Percentiles rank a stretch among this genome's conserved stretches.
Conservation (phyloP, 2,329 filamentous ascomycete species). For the Elsinoe australis region DNA sequence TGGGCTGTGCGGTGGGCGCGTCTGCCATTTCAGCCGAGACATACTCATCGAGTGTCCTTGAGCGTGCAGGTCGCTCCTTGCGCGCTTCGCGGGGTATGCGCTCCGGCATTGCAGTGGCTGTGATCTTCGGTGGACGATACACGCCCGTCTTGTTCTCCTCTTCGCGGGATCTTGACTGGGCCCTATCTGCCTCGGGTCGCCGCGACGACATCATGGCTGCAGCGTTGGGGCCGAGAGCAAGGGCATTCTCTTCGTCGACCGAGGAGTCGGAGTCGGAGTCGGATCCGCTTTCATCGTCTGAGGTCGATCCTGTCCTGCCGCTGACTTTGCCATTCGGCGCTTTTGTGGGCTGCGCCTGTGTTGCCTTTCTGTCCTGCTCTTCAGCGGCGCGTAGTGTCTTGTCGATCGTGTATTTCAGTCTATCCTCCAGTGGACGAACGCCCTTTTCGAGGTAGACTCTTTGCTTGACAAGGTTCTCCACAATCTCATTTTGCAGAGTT, state of each 20-base stretch:
- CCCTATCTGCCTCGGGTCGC: conserved; percentile 25
- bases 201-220: conserved; percentile 35
- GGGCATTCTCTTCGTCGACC: conserved; percentile 45
- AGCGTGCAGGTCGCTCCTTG: conserved; percentile 59
- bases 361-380: conserved; percentile 51
- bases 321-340: conserved; percentile 22
- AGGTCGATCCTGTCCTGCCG: conserved; percentile 25
- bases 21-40: conserved; percentile 74
- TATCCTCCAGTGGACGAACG: conserved; percentile 78
- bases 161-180: conserved; percentile 27
- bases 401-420: conserved; percentile 91
- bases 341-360: conserved; percentile 29
- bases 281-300: conserved; percentile 32
- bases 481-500: conserved; percentile 57
- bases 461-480: conserved; percentile 81
- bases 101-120: conserved; percentile 65
- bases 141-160: conserved; percentile 52
- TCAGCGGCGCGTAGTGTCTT: conserved; percentile 85
- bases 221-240: conserved; percentile 56
- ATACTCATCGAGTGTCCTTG: conserved; percentile 85
- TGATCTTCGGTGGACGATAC: conserved; percentile 83
- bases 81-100: conserved; percentile 52
- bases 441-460: conserved; percentile 91
- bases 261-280: conserved; percentile 33
- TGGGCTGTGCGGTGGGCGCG: conserved; percentile 76